Conservation (phyloP, 2,329 filamentous ascomycete genomes). For the Alternaria panax region DNA sequence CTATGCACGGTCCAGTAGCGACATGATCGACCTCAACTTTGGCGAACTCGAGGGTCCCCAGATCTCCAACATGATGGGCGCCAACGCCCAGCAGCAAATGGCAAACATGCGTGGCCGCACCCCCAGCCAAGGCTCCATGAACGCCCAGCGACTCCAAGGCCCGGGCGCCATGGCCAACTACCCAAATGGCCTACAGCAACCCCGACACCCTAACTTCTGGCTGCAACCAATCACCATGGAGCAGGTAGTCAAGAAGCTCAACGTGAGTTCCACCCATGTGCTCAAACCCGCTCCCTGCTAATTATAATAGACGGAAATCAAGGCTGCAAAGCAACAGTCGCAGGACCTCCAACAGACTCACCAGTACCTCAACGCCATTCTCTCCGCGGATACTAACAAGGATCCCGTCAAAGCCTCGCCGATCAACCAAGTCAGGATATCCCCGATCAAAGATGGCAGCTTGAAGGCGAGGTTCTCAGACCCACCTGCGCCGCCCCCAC, state of each 20-base stretch:
- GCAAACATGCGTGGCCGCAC: constrained; percentile 73
- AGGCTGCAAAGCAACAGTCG: constrained; percentile 84
- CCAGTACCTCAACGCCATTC: constrained; percentile 78
- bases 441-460: constrained; percentile 65
- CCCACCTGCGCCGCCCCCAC: constrained; percentile 89
- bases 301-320: constrained; percentile 77
- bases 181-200: constrained; percentile 69
- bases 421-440: constrained; percentile 52
- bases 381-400: constrained; percentile 72
- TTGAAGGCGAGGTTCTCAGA: constrained; percentile 87
- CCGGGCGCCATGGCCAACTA: constrained; percentile 64
- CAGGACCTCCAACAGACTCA: constrained; percentile 84
- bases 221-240: constrained; percentile 90
- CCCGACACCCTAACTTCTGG: constrained; percentile 82
- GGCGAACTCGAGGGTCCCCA: constrained; percentile 84
- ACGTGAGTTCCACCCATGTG: constrained; percentile 63
- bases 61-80: constrained; percentile 71
- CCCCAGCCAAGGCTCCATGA: constrained; percentile 62
- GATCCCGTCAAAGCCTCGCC: constrained; percentile 58
- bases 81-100: constrained; percentile 69
- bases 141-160: constrained; percentile 68
- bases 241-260: constrained; percentile 87
- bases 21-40: constrained; percentile 87
- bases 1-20: constrained; percentile 71
- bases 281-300: constrained; percentile 18